A percentile compares a stretch with the other conserved stretches of the same genome.
These are phyloP conservation scores for Diatrype stigma DNA, from an alignment of 2,329 filamentous ascomycete genomes.

Conservation along the genomic window DNA sequence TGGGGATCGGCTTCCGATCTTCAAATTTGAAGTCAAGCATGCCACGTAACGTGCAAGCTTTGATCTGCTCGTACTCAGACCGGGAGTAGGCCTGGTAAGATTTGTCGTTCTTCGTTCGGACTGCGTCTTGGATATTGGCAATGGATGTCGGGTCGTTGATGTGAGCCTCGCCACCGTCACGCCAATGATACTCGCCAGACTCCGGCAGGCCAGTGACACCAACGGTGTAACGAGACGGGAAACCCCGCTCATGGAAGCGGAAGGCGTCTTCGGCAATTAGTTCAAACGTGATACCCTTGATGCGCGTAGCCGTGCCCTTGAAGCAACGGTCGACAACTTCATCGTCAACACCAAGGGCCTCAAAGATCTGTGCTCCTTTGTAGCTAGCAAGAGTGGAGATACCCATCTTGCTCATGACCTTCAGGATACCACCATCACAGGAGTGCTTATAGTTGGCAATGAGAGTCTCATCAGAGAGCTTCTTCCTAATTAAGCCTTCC, in stretches of 20 bases:
- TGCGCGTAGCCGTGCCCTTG: constrained; percentile 87
- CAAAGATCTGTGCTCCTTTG: constrained; percentile 97
- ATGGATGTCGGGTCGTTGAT: constrained; percentile 93
- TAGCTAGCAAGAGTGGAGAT: constrained; percentile 95
- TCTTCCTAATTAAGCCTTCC: constrained; percentile 88
- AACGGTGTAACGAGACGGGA: constrained; percentile 73
- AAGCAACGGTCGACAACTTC: constrained; percentile 92
- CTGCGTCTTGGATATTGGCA: constrained; percentile 94
- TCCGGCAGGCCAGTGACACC: constrained; percentile 78
- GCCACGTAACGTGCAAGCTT: constrained; percentile 90
- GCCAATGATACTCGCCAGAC: constrained; percentile 97
- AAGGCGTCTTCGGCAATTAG: constrained; percentile 91
- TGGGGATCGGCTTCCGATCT: constrained; percentile 76
- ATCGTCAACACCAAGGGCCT: constrained; percentile 90
- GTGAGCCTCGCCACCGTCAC: constrained; percentile 91
- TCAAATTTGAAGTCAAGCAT: constrained; percentile 96
- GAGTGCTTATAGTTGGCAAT: constrained; percentile 97
- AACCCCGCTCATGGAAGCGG: constrained; percentile 91
- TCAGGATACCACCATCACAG: constrained; percentile 91
- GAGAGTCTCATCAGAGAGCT: constrained; percentile 73
- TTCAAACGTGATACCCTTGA: constrained; percentile 91
- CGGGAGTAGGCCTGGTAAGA: constrained; percentile 95
- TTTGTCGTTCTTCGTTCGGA: constrained; percentile 96
- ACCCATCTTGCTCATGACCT: constrained; percentile 99
- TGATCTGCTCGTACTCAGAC: constrained; percentile 93